phyloP scores from a whole-genome alignment of 1,284 basidiomycete species.

The Ganoderma sp. region DNA sequence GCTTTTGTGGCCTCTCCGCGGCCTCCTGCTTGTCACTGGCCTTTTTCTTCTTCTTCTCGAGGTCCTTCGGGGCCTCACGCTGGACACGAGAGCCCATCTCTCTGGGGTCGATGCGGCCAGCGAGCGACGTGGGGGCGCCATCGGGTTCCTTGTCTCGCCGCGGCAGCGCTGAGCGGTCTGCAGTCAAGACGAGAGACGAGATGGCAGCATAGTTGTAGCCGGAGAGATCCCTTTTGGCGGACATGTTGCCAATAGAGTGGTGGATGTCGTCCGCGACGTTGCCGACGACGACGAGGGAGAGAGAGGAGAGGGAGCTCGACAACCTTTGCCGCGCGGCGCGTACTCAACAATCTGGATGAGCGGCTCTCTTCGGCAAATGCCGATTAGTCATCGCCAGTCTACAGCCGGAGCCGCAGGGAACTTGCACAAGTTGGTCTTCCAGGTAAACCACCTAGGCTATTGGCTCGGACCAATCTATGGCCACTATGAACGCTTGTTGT shows the following conservation, averaged over 20 bases:
- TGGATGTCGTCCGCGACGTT: too few relatives aligned
- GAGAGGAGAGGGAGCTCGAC: too few relatives aligned
- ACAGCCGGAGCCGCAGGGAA: too few relatives aligned
- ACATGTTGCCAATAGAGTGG: conserved; percentile 27
- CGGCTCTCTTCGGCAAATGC: too few relatives aligned
- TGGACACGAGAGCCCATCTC: conserved; percentile 95
- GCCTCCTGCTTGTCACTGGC: conserved; percentile 62
- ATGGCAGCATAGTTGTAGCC: conserved; percentile 92
- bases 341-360: too few relatives aligned
- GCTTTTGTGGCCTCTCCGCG: conserved; percentile 61
- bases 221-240: conserved; percentile 76
- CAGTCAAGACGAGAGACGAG: conserved; percentile 85
- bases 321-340: too few relatives aligned
- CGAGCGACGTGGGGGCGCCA: conserved; percentile 92
- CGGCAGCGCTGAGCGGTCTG: conserved; percentile 76
- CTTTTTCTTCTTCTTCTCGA: conserved; percentile 96
- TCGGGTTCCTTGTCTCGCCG: conserved; percentile 93
- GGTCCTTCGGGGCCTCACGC: conserved; percentile 85
- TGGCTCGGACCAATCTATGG: too few relatives aligned
- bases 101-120: conserved; percentile 87
- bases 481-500: too few relatives aligned
- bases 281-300: too few relatives aligned
- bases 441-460: too few relatives aligned
- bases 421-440: too few relatives aligned
- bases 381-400: too few relatives aligned